Base-by-base conservation (phyloP, 2,329 filamentous ascomycete species). In the Fusarium multiceps region DNA sequence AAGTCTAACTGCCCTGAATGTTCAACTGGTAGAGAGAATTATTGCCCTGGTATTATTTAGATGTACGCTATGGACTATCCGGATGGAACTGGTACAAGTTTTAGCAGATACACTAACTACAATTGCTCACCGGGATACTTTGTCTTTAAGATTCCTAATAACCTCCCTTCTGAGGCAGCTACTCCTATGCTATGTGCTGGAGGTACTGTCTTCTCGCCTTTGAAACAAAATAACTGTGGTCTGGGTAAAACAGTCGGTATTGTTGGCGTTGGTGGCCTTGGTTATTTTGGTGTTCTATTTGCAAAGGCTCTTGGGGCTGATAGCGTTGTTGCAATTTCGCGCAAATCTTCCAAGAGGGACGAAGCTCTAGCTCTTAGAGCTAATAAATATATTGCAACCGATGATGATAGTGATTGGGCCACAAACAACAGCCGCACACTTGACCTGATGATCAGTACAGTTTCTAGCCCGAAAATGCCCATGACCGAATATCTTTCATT, bases 141-240 rank as follows among this genome's bases (percentile, higher is more conserved):
- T 66, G 80, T 80, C 34, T 72, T 85, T 54, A 83, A 82, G 75
- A 82, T 84, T 43, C 82, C 82, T 16, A 81, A 83, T 25, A 74
- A 69, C 11, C 66, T 85, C 1, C 66, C 75, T n/a, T 78, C 77
- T 2, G 81, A 80, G 41, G 67, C 79, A 34, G 81, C 82, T 11
- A 82, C 90, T n/a, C 90, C 90, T 4, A 88, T 93, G 86, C 82
- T 93, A 50, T 93, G 91, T 72, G 91, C 86, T 16, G 90, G 91
- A 20, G 85, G 92, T 41, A 93, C 91, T 0, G 82, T 89, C 12
- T 93, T 84, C 73, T 10, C 90, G 91, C 1, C 78, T 93, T 46
- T 82, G 82, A 60, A 83, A 87, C 53, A 86, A 8, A 25, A 91
- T 63, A 88, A 87, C 10, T 87, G 84, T 56, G 91, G 90, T 0